These are phyloP conservation scores for Paecilomyces niveus DNA, from an alignment of 2,329 filamentous ascomycete genomes.

Conservation along the genomic window DNA sequence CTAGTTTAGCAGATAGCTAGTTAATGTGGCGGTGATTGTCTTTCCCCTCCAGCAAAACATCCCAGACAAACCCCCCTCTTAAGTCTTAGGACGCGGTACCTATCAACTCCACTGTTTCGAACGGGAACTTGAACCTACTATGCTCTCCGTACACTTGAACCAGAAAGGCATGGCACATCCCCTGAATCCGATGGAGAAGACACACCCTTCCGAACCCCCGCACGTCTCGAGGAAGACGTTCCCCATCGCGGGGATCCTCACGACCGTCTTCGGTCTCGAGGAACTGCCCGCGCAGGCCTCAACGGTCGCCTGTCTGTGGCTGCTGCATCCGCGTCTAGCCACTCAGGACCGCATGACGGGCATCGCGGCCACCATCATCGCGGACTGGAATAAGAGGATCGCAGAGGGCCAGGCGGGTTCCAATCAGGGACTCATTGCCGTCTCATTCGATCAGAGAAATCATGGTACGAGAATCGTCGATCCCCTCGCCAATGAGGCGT, in stretches of 20 bases:
- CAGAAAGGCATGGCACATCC: slow-evolving; percentile 24
- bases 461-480: slow-evolving; percentile 70
- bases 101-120: background rate
- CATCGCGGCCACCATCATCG: slow-evolving; percentile 61
- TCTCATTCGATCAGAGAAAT: slow-evolving; percentile 88
- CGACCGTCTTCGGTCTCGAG: slow-evolving; percentile 72
- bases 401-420: slow-evolving; percentile 21
- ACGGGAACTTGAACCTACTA: background rate
- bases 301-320: slow-evolving; percentile 74
- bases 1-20: too few relatives aligned
- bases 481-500: slow-evolving; percentile 64
- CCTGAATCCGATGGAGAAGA: slow-evolving; percentile 24
- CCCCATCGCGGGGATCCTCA: slow-evolving; percentile 69
- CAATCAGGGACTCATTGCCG: slow-evolving; percentile 61
- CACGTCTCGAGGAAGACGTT: slow-evolving; percentile 58
- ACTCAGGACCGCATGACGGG: slow-evolving; percentile 67
- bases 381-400: slow-evolving; percentile 55
- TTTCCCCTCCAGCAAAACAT: too few relatives aligned
- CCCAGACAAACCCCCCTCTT: too few relatives aligned
- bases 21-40: too few relatives aligned
- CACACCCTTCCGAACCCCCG: slow-evolving; percentile 19
- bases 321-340: slow-evolving; percentile 73
- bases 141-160: background rate
- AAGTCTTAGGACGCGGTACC: too few relatives aligned
- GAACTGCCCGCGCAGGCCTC: slow-evolving; percentile 56